phyloP scores from a whole-genome alignment of 2,329 filamentous ascomycete species.

The Penicillium sp. region DNA sequence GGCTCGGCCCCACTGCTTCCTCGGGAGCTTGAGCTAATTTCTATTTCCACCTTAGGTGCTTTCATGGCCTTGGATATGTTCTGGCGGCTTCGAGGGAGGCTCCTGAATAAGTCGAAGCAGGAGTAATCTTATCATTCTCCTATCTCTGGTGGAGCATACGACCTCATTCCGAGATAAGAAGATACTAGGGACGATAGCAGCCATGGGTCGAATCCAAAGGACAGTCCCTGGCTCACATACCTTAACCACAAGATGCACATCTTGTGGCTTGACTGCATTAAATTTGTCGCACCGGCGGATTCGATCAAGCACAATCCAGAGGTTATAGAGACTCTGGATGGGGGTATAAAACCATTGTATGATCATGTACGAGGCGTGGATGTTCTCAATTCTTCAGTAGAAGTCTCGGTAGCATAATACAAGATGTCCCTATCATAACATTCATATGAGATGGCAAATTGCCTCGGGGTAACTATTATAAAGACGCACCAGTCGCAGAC shows the following conservation, averaged over 20 bases:
- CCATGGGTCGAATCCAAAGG: background rate
- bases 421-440: constrained; percentile 1
- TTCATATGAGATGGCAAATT: constrained; percentile 3
- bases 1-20: background rate
- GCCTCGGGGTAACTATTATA: background rate
- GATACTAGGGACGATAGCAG: background rate
- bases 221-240: background rate
- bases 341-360: background rate
- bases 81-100: constrained; percentile 34
- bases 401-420: background rate
- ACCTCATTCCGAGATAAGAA: background rate
- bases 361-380: background rate
- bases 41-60: constrained; percentile 33
- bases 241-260: background rate
- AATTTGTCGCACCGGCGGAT: background rate
- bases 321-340: background rate
- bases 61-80: constrained; percentile 47
- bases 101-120: constrained; percentile 35
- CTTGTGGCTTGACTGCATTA: background rate
- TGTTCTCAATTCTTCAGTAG: background rate
- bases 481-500: background rate
- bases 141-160: background rate
- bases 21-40: constrained; percentile 12
- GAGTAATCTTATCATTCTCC: constrained; percentile 24
- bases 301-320: background rate